A percentile compares a stretch with the other conserved stretches of the same genome.
Conservation (phyloP, 2,329 filamentous ascomycete genomes). For the Leptographium radiaticola region DNA sequence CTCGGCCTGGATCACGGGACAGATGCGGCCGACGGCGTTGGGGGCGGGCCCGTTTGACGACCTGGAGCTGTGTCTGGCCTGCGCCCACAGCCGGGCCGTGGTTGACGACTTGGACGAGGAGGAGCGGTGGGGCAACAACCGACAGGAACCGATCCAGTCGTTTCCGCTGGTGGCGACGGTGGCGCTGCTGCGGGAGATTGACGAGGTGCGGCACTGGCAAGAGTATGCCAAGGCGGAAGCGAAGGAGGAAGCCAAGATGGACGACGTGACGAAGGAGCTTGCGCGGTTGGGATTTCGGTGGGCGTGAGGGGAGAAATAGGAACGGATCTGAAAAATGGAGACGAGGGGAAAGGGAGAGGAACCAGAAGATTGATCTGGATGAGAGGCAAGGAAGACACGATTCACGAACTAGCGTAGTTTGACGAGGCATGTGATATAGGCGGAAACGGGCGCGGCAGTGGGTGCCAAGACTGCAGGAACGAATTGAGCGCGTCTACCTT, state of each 20-base stretch:
- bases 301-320: too few relatives aligned
- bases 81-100: conserved; percentile 7
- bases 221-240: too few relatives aligned
- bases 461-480: too few relatives aligned
- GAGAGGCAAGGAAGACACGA: too few relatives aligned
- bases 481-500: too few relatives aligned
- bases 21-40: conserved; percentile 12
- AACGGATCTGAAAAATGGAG: too few relatives aligned
- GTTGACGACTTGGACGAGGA: not conserved
- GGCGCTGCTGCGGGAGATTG: conserved; percentile 17
- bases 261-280: not conserved
- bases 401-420: too few relatives aligned
- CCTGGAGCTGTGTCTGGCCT: conserved; percentile 20
- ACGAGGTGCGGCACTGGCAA: not conserved
- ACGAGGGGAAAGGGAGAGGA: too few relatives aligned
- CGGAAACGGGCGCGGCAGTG: too few relatives aligned
- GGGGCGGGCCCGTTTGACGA: conserved; percentile 3
- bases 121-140: not conserved
- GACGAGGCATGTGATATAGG: too few relatives aligned
- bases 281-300: not conserved
- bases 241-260: not conserved
- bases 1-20: conserved; percentile 20
- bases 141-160: conserved; percentile 13
- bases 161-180: conserved; percentile 19
- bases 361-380: too few relatives aligned